phyloP scores from a whole-genome alignment of 352 stramenopile species.

The Blastocystis sp. region DNA sequence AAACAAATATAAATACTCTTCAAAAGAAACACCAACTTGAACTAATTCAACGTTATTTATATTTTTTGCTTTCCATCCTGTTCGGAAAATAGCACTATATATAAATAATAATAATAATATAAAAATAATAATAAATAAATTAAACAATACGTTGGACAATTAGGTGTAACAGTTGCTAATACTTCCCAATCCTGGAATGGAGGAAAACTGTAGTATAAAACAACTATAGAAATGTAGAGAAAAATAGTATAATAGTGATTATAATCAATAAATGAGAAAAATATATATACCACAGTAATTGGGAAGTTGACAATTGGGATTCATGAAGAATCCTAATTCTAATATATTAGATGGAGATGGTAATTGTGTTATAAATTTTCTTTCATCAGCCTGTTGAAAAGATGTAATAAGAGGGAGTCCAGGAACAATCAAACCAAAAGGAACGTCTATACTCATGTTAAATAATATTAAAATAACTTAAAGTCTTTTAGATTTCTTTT shows the following conservation, averaged over 20 bases:
- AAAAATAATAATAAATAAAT: no score
- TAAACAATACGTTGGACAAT: slow-evolving; percentile 3
- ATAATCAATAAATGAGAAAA: no score
- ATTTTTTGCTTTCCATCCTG: slow-evolving; percentile 9
- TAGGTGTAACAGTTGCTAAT: slow-evolving; percentile 11
- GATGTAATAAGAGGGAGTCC: slow-evolving; percentile 6
- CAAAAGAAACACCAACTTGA: slow-evolving; percentile 14
- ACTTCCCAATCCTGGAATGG: not conserved
- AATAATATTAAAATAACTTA: no score
- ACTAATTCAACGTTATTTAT: not conserved
- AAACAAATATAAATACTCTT: not conserved
- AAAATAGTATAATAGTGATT: no score
- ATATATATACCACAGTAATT: slow-evolving; percentile 1
- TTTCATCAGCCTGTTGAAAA: slow-evolving; percentile 17
- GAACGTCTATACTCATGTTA: slow-evolving; percentile 1
- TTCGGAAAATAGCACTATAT: slow-evolving; percentile 24
- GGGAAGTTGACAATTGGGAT: slow-evolving; percentile 4
- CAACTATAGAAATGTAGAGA: slow-evolving; percentile 1
- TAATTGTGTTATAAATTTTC: slow-evolving; percentile 7
- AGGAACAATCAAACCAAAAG: slow-evolving; percentile 25
- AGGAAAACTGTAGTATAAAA: slow-evolving; percentile 12
- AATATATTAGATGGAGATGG: slow-evolving; percentile 6
- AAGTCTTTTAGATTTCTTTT: no score
- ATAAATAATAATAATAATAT: not conserved
- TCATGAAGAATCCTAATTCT: slow-evolving; percentile 15